These are phyloP conservation scores for Obelidium mucronatum DNA, from an alignment of 192 early-diverging fungal species.

Conservation along the genomic window DNA sequence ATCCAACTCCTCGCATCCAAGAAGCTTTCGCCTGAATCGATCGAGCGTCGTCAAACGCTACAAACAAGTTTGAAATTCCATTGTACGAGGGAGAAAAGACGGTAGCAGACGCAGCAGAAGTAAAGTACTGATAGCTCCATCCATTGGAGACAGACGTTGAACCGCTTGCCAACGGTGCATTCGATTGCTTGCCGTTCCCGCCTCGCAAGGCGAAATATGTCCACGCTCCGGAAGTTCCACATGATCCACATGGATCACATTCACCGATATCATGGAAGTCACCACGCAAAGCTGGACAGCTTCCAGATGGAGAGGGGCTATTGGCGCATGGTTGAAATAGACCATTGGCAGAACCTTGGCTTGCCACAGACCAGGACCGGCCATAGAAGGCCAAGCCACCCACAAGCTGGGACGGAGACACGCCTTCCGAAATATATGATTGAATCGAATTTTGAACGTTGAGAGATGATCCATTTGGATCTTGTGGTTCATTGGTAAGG, in stretches of 20 bases:
- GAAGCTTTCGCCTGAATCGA: constrained; percentile 69
- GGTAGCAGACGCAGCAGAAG: constrained; percentile 58
- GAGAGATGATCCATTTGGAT: not conserved
- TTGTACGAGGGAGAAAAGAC: constrained; percentile 38
- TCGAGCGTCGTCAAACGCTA: constrained; percentile 78
- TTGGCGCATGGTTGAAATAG: constrained; percentile 4
- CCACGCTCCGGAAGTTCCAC: constrained; percentile 52
- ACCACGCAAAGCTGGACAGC: not conserved
- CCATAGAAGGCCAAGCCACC: constrained; percentile 30
- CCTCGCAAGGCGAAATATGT: constrained; percentile 61
- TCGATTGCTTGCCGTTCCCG: not conserved
- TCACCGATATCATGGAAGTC: not conserved
- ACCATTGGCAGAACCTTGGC: not conserved
- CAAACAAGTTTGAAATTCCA: constrained; percentile 59
- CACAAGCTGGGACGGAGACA: constrained; percentile 14
- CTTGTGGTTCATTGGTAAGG: not conserved
- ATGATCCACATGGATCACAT: constrained; percentile 8
- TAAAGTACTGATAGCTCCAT: constrained; percentile 65
- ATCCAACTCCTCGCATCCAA: constrained; percentile 38
- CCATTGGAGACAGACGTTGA: constrained; percentile 45
- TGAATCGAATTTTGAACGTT: not conserved
- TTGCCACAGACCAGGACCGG: not conserved
- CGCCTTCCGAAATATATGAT: not conserved
- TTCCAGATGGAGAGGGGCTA: not conserved
- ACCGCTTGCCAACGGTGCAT: constrained; percentile 2